These are phyloP conservation scores for Podila clonocystis DNA, from an alignment of 192 early-diverging fungal genomes.

Conservation along the genomic window DNA sequence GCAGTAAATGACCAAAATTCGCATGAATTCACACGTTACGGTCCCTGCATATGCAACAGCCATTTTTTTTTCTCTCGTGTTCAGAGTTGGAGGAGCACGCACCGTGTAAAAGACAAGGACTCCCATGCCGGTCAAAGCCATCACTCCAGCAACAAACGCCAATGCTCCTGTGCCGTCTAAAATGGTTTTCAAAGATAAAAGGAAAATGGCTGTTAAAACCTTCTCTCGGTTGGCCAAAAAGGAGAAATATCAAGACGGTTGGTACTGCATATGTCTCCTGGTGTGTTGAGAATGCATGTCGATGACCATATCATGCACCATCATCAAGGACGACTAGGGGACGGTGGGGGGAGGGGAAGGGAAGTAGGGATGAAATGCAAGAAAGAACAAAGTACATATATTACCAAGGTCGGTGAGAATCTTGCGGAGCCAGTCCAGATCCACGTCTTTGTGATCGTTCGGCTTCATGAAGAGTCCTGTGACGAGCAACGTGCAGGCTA, in stretches of 20 bases:
- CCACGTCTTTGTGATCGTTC: constrained; percentile 34
- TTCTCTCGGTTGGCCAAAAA: neutral
- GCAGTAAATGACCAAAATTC: constrained; percentile 10
- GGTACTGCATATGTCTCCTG: neutral
- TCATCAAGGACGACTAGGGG: neutral
- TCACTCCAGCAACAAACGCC: constrained; percentile 58
- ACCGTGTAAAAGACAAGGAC: constrained; percentile 67
- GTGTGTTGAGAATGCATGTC: neutral
- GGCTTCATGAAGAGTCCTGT: constrained; percentile 62
- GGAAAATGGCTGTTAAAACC: neutral
- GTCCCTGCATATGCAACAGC: too few relatives aligned
- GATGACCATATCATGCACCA: neutral
- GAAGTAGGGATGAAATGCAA: neutral
- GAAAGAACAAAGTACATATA: neutral
- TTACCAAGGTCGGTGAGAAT: constrained; percentile 58
- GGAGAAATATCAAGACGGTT: neutral
- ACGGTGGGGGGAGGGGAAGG: too few relatives aligned
- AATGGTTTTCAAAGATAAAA: neutral
- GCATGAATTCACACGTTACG: neutral
- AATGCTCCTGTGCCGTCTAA: constrained; percentile 48
- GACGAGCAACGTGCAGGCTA: constrained; percentile 56
- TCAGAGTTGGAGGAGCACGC: neutral
- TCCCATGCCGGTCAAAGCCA: constrained; percentile 60
- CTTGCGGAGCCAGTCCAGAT: constrained; percentile 63
- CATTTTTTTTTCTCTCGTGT: neutral